Evolutionary conservation across 371 early-diverging fungal species (phyloP).

Genomic region (Apophysomyces ossiformis): DNA sequence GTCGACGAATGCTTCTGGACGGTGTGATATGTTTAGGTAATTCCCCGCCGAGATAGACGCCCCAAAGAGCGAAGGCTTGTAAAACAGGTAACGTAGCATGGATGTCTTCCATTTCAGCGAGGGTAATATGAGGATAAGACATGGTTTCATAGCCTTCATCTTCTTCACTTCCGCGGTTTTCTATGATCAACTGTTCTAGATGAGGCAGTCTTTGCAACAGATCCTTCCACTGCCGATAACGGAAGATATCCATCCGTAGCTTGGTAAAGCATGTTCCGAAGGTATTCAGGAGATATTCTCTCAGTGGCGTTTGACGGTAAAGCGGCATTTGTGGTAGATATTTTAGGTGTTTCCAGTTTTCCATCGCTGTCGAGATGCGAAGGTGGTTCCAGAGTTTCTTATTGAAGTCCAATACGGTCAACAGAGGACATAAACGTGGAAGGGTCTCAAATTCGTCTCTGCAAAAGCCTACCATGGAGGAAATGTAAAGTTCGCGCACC

Average conservation of each 20-base stretch:
- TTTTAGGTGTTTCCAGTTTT: not conserved
- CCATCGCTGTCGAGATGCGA: not conserved
- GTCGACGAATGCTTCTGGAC: no score
- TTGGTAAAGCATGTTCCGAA: not conserved
- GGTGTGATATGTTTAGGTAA: no score
- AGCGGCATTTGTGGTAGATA: not conserved
- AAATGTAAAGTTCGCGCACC: not conserved
- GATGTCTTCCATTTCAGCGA: no score
- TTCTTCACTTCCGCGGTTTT: no score
- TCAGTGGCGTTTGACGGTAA: not conserved
- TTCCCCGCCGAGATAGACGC: no score
- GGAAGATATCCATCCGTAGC: not conserved
- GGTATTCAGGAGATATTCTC: not conserved
- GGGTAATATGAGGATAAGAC: no score
- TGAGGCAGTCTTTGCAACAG: not conserved
- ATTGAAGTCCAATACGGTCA: not conserved
- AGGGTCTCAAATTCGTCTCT: not conserved
- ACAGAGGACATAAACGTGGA: not conserved
- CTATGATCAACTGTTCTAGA: no score
- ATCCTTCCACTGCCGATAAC: not conserved
- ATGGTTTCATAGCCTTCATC: no score
- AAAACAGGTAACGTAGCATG: no score
- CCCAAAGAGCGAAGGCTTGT: no score
- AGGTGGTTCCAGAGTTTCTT: not conserved
- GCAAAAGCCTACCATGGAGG: not conserved